Conservation (phyloP, 352 stramenopile species). For the Elongisporangium prolatum region DNA sequence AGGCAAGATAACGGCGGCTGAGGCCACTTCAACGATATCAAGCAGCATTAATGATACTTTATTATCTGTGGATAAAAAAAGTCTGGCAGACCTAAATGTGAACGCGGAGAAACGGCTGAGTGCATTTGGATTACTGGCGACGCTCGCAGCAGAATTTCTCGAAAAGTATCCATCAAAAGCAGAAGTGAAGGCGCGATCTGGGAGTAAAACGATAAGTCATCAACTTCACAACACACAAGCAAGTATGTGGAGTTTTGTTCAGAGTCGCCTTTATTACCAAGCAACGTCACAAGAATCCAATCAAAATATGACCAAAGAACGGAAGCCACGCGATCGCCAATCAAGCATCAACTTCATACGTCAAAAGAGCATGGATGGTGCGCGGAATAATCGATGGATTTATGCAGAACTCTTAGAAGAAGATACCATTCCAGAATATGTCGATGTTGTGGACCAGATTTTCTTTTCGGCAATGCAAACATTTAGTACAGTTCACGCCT, state of each 20-base stretch:
- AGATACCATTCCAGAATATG: neutral
- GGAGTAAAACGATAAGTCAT: neutral
- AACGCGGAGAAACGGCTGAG: neutral
- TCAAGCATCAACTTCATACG: slow-evolving; percentile 11
- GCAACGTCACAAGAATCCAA: neutral
- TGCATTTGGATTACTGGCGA: neutral
- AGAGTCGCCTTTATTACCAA: slow-evolving; percentile 21
- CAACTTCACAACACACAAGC: neutral
- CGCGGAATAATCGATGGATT: slow-evolving; percentile 25
- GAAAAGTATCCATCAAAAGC: neutral
- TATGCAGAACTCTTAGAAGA: slow-evolving; percentile 39
- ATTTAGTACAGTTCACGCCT: neutral
- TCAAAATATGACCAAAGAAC: neutral
- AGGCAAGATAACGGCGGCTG: neutral
- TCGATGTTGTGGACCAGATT: neutral
- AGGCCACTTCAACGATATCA: neutral
- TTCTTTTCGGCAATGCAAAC: neutral
- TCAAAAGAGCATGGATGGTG: slow-evolving; percentile 10
- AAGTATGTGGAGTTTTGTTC: slow-evolving; percentile 23
- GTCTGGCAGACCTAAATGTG: neutral
- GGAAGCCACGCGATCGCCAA: neutral
- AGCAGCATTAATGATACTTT: neutral
- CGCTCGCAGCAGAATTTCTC: neutral
- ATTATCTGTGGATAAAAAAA: neutral
- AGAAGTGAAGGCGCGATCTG: neutral